Base-by-base conservation (phyloP, 495 filamentous ascomycete species). In the Thermothielavioides terrestris region DNA sequence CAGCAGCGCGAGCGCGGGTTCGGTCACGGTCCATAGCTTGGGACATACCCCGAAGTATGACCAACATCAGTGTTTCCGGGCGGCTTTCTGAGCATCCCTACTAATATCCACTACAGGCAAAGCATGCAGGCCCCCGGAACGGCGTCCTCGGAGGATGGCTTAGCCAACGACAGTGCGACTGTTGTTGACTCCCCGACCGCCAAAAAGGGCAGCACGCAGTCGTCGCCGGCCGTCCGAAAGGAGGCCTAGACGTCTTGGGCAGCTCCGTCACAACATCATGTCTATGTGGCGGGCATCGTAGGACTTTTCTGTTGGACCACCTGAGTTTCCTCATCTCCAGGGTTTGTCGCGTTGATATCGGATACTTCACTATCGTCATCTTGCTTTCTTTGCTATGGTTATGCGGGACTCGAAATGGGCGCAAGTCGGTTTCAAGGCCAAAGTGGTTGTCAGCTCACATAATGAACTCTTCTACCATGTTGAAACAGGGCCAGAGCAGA, bases 181-280 rank as follows among this genome's bases (percentile, higher is more conserved):
- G 63, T 77, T 36, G 66, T 73, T 23, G 74, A 75, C 41, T 76
- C 74, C 36, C 67, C 67, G n/a, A 67, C 67, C 42, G 63, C 70
- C 44, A 74, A 65, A 30, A 68, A 73, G 42, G 72, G 72, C 32
- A 77, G 72, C 56, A 70, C 66, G 45, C 66, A 70, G 50, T 69
- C 71, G 1, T 78, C 76, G 17, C 76, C 76, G 20, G 64, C 68
- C 6, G 58, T 63, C 59, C 75, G 75, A 53, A 65, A 68, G 54
- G 71, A 71, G 49, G 42, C 52, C 20, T 67, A 50, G 46, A 38
- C 42, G 52, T 31, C 35, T 22, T 23, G 26, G 31, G 26, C 41
- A 40, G 47, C 41, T 55, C 38, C 47, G 41, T 36, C 42, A 34
- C 35, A 28, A 30, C 26, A 46, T 43, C 36, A 15, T 36, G 32